A percentile compares a stretch with the other conserved stretches of the same genome.
These are phyloP conservation scores for Artomyces pyxidatus DNA, from an alignment of 768 basidiomycete genomes.

Conservation along the genomic window DNA sequence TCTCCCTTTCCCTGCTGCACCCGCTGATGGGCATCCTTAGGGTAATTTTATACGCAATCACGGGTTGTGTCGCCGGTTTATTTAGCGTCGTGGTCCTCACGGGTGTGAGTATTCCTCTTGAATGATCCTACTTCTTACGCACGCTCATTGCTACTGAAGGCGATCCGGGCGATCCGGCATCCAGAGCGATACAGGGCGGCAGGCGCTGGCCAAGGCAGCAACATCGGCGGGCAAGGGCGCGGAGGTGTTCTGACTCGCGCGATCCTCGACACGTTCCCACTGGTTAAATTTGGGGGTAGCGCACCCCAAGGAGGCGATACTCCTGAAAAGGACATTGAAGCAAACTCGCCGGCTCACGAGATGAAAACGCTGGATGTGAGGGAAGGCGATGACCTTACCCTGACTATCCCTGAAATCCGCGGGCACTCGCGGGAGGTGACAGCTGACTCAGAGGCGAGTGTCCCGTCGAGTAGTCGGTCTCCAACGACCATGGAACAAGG, in stretches of 20 bases:
- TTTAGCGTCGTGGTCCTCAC: conserved; percentile 82
- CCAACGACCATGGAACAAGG: not conserved
- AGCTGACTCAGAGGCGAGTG: not conserved
- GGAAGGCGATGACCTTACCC: not conserved
- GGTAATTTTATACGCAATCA: conserved; percentile 83
- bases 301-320: conserved; percentile 19
- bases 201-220: conserved; percentile 60
- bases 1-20: not conserved
- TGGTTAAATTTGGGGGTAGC: conserved; percentile 69
- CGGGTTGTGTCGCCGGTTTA: conserved; percentile 78
- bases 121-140: not conserved
- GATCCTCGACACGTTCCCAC: conserved; percentile 91
- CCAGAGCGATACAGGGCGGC: conserved; percentile 76
- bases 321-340: conserved; percentile 1
- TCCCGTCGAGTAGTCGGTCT: not conserved
- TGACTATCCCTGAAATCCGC: not conserved
- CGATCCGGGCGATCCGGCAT: conserved; percentile 74
- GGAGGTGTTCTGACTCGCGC: conserved; percentile 59
- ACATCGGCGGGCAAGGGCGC: conserved; percentile 23
- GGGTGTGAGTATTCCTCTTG: conserved; percentile 44
- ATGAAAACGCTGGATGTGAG: not conserved
- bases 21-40: conserved; percentile 26
- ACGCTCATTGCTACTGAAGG: conserved; percentile 30
- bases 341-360: not conserved
- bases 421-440: not conserved